Evolutionary conservation across 106 monocot genomes (phyloP), one percentile per base, ranked within the genome.

Genomic region (Platanthera guangdongensis): DNA sequence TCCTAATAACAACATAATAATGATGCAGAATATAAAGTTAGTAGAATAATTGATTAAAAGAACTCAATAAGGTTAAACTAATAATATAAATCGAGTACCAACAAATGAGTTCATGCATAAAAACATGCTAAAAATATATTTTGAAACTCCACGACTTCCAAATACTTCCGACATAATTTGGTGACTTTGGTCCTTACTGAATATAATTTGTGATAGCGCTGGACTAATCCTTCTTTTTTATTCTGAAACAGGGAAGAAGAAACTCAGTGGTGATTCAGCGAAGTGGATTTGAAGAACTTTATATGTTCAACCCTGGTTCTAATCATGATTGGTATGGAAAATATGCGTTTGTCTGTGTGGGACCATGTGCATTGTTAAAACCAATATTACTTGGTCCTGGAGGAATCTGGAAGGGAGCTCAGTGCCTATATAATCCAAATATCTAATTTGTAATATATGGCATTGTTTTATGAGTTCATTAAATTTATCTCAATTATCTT

Each of bases 261-360:
- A 88, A 88, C 74, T 88, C 86, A 2, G 72, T 88, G 12, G 74
- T 76, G 7, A 64, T 88, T 55, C 74, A 67, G 55, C 84, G 84
- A 47, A 81, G 73, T 15, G 92, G 92, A 55, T 86, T 88, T 67
- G 88, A 92, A 2, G 86, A 92, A 54, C 18, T 92, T 8, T 88
- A 92, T 22, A 7, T 89, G 7, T 78, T 79, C 64, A 89, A 88
- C 48, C 92, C 86, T 30, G 91, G 92, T 76, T 86, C 92, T 59
- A 39, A 77, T 1, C 72, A 92, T 79, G 82, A 92, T 30, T 81
- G 82, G 86, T 89, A 92, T 75, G 92, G 88, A 12, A 84, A 79
- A 39, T 79, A 92, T 74, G 84, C 92, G 15, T 88, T 77, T 51
- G 32, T 92, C 30, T 86, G 84, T 79, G 30, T 83, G 32, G 92